Percentiles rank a stretch among this genome's conserved stretches.
These are phyloP conservation scores for Aquilaria agallochum DNA, from an alignment of 441 rosid species.

Conservation along the genomic window DNA sequence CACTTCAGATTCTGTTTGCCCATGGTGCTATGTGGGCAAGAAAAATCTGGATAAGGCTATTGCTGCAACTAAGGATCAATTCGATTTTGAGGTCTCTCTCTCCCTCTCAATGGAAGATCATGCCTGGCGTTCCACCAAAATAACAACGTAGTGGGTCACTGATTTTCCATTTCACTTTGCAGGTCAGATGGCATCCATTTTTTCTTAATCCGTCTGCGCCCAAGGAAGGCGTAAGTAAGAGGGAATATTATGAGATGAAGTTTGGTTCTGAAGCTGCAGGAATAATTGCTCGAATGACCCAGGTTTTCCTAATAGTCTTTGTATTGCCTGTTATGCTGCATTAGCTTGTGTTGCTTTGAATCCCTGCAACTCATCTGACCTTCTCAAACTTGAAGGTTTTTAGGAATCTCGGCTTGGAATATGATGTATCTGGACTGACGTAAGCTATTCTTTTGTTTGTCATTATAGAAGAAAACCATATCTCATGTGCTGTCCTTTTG, in stretches of 20 bases:
- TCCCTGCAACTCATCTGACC: background rate
- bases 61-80: slow-evolving; percentile 54
- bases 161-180: slow-evolving; percentile 16
- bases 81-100: slow-evolving; percentile 52
- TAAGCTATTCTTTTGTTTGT: slow-evolving; percentile 26
- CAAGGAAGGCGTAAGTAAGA: slow-evolving; percentile 73
- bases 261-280: slow-evolving; percentile 56
- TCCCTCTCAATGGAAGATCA: background rate
- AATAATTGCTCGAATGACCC: slow-evolving; percentile 47
- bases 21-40: slow-evolving; percentile 91
- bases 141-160: background rate
- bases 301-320: slow-evolving; percentile 37
- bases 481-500: background rate
- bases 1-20: slow-evolving; percentile 82
- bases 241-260: slow-evolving; percentile 51
- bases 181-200: slow-evolving; percentile 73
- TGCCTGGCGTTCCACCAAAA: too few species aligned
- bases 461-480: too few species aligned
- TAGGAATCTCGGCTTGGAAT: slow-evolving; percentile 52
- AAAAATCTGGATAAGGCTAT: slow-evolving; percentile 80
- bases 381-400: slow-evolving; percentile 39
- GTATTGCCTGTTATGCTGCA: slow-evolving; percentile 2
- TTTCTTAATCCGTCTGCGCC: slow-evolving; percentile 71
- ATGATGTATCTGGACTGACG: slow-evolving; percentile 60
- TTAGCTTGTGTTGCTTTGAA: slow-evolving; percentile 3